Base-by-base conservation (phyloP, 495 filamentous ascomycete species). In the Mytilinidion resinicola region DNA sequence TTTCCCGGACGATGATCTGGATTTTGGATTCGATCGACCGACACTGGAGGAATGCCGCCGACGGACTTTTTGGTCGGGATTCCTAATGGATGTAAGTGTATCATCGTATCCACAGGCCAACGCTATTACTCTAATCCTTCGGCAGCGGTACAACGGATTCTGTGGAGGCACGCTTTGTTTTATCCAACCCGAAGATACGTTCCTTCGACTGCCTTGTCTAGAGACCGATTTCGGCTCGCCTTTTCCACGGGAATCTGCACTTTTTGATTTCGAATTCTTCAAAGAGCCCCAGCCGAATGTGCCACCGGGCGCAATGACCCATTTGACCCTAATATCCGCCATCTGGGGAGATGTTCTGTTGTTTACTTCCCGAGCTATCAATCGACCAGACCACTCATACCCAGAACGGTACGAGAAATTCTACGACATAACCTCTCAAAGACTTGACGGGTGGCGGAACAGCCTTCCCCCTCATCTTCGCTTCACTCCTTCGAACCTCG, bases 51-150 rank as follows among this genome's bases (percentile, higher is more conserved):
- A 89, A 69, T 85, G 83, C 65, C 77, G 82, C 42, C 76, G 84
- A 36, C 73, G 85, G 49, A 86, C 82, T 0, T 87, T 87, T 65
- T 88, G 85, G 85, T 78, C 80, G 12, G 76, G 78, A 34, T 87
- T 81, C 59, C 55, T 86, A 52, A 72, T 83, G 62, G 84, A 88
- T 62, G 79, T 81, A 65, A 75, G 78, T 71, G 63, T 34, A 25
- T 44, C 44, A 54, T 9, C 37, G 20, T 67, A 19, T 48, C 52
- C 52, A 20, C 30, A 53, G 42, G 55, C 62, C 30, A 65, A 57
- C 35, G 58, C 57, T 39, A 41, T 55, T 51, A 41, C 51, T 58
- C 53, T 66, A 56, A 67, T 57, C 19, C 41, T 39, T 42, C 41
- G 51, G 48, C 60, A 82, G 74, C 79, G 84, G 33, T 74, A 84